These are phyloP conservation scores for Pythium rhizo-oryzae DNA, from an alignment of 352 stramenopile genomes.

Conservation along the genomic window DNA sequence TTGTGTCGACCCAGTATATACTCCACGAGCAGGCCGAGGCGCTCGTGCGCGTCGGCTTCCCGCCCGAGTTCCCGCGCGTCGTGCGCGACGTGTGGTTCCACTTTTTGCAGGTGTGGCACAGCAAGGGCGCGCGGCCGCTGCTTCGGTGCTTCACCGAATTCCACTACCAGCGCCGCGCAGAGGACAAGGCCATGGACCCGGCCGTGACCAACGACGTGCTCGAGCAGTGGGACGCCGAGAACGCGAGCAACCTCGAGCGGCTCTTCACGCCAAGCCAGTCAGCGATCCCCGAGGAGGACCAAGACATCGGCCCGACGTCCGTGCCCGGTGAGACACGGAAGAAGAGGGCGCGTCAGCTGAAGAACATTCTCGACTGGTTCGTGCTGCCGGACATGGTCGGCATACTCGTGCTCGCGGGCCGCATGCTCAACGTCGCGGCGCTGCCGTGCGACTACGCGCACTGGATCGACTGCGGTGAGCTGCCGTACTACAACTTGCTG, in stretches of 20 bases:
- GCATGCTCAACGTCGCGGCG: conserved; percentile 64
- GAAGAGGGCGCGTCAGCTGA: not conserved
- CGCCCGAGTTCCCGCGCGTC: conserved; percentile 44
- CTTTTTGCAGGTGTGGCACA: conserved; percentile 65
- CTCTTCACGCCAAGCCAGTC: conserved; percentile 20
- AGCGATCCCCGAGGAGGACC: conserved; percentile 18
- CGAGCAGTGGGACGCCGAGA: conserved; percentile 69
- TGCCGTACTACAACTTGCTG: conserved; percentile 72
- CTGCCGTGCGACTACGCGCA: conserved; percentile 63
- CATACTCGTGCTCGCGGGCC: conserved; percentile 61
- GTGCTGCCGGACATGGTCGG: conserved; percentile 59
- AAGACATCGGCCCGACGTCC: conserved; percentile 2
- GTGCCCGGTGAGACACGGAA: conserved; percentile 11
- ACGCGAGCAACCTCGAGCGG: conserved; percentile 29
- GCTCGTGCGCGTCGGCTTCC: conserved; percentile 46
- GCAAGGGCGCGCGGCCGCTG: conserved; percentile 57
- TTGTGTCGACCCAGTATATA: conserved; percentile 65
- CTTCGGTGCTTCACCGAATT: conserved; percentile 80
- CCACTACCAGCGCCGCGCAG: conserved; percentile 34
- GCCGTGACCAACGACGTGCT: conserved; percentile 60
- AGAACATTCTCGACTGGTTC: conserved; percentile 43
- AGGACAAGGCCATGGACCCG: conserved; percentile 52
- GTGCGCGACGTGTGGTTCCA: conserved; percentile 72
- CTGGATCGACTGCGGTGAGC: conserved; percentile 60
- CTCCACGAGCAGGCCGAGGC: conserved; percentile 52